Evolutionary conservation across 2,329 filamentous ascomycete genomes (phyloP).

Genomic region (Epichloe hybrida): DNA sequence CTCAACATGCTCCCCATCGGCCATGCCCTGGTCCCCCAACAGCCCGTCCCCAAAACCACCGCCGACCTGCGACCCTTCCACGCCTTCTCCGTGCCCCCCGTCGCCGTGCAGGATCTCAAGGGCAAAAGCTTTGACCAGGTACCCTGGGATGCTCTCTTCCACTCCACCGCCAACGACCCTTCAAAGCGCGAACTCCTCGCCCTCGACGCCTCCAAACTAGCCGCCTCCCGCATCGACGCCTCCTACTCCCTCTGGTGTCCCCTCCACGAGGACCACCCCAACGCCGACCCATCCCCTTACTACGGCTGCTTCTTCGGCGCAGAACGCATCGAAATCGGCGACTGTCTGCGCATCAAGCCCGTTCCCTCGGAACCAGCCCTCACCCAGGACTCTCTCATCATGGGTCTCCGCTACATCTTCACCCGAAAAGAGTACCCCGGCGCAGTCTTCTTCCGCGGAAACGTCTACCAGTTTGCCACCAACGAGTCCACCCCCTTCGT

Average conservation of each 20-base stretch:
- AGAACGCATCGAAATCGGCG: slow-evolving; percentile 33
- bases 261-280: slow-evolving; percentile 16
- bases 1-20: slow-evolving; percentile 29
- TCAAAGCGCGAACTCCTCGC: slow-evolving; percentile 27
- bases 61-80: slow-evolving; percentile 35
- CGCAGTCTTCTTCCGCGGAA: slow-evolving; percentile 27
- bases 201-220: slow-evolving; percentile 39
- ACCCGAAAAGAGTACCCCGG: slow-evolving; percentile 22
- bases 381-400: slow-evolving; percentile 17
- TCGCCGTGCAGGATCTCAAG: slow-evolving; percentile 25
- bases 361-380: slow-evolving; percentile 23
- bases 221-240: slow-evolving; percentile 33
- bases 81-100: slow-evolving; percentile 35
- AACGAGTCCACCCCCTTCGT: slow-evolving; percentile 16
- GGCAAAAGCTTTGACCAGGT: slow-evolving; percentile 28
- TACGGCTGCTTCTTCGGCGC: slow-evolving; percentile 38
- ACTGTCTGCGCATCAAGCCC: slow-evolving; percentile 34
- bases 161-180: slow-evolving; percentile 18
- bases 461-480: slow-evolving; percentile 23
- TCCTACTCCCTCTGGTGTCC: slow-evolving; percentile 35
- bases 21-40: slow-evolving; percentile 24
- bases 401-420: slow-evolving; percentile 29
- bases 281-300: slow-evolving; percentile 23
- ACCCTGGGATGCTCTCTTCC: slow-evolving; percentile 27
- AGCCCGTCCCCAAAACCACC: slow-evolving; percentile 24